Evolutionary conservation across 345 rosid genomes (phyloP).

Genomic region (Melaleuca quinquenervia): DNA sequence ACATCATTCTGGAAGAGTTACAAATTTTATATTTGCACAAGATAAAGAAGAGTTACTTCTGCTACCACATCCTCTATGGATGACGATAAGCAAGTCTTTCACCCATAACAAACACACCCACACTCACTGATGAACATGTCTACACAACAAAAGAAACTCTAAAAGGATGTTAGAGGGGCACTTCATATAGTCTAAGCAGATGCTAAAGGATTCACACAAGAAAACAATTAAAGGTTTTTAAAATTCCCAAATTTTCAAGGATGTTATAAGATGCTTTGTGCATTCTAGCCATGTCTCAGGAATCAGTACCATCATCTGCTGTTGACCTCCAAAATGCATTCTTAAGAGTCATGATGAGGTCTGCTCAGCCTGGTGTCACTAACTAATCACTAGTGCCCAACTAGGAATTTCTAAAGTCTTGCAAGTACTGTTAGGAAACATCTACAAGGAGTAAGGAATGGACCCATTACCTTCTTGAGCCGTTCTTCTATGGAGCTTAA

Average conservation of each 20-base stretch:
- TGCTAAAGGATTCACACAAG: not conserved
- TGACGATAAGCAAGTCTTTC: not conserved
- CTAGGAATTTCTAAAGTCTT: not conserved
- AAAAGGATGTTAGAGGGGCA: not conserved
- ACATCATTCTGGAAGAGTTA: not conserved
- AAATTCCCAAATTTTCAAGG: not conserved
- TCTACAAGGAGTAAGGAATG: not conserved
- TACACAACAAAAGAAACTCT: not conserved
- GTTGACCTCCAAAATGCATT: not conserved
- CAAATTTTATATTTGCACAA: not conserved
- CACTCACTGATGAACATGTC: not conserved
- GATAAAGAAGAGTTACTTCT: not conserved
- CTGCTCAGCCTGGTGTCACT: not conserved
- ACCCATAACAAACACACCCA: not conserved
- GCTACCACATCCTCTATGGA: slow-evolving; percentile 2
- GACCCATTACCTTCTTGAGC: slow-evolving; percentile 52
- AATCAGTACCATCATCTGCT: not conserved
- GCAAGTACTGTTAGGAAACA: not conserved
- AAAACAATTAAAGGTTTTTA: not conserved
- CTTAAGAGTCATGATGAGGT: not conserved
- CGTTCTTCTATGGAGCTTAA: slow-evolving; percentile 62
- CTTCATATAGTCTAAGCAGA: not conserved
- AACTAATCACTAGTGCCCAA: not conserved
- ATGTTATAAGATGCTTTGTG: not conserved
- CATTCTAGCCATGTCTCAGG: not conserved